Evolutionary conservation across 495 filamentous ascomycete species (phyloP), one percentile per base, ranked within the genome.

Genomic region (Achaetomiella virescens): DNA sequence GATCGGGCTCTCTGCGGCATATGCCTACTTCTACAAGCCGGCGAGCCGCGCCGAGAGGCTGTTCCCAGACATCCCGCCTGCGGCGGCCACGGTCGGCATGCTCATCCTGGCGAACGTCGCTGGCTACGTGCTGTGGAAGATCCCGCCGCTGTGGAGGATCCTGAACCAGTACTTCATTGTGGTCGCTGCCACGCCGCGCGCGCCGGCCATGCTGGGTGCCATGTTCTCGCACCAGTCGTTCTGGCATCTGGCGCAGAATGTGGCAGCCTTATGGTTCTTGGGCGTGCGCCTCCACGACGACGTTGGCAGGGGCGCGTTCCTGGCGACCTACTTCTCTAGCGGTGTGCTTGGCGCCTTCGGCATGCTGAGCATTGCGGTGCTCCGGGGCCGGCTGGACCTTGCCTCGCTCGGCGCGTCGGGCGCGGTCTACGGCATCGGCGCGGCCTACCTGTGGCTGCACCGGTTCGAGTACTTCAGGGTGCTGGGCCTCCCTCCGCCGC

Each of bases 111-210:
- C 77, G 33, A 96, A 96, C 63, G 33, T 84, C 12, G 61, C 72
- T 5, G 70, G 91, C 15, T 87, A 79, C 52, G 35, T 78, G 8
- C 56, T 77, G 15, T 96, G 90, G 89, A 81, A 78, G 60, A 44
- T 81, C 3, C 89, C 90, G 5, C 78, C 83, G 0, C 54, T 84
- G 12, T 96, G 88, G 86, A 68, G 71, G n/a, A 40, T 87, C 11
- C 68, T 97, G 35, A 96, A 95, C 65, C 81, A 75, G 36, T 89
- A 90, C 67, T 89, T 96, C 64, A 77, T 93, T 38, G 71, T 84
- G 10, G 73, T 87, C 15, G 81, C 88, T 4, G 85, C 81, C 7
- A 84, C 84, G 38, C 90, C 91, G 2, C 73, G 76, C 37, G 75
- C 85, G 7, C 47, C 83, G 9, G 78, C 79, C 48, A 66, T 95